Percentiles rank a stretch among this genome's conserved stretches.
Evolutionary conservation across 2,329 filamentous ascomycete species (phyloP).

Genomic region (Tolypocladium pustulatum): DNA sequence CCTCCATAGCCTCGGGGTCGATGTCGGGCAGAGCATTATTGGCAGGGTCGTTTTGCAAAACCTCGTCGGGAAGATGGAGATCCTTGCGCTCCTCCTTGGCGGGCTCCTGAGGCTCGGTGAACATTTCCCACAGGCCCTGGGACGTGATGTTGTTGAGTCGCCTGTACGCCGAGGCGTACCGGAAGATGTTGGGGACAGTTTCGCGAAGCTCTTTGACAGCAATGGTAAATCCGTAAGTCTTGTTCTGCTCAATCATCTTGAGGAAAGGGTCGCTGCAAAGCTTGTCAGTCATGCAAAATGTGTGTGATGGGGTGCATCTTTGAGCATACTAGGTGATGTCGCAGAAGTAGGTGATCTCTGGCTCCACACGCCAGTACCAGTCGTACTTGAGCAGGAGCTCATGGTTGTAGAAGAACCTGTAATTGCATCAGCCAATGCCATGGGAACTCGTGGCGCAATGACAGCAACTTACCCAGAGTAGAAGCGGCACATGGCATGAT

Average conservation of each 20-base stretch:
- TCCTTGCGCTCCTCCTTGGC: constrained; percentile 53
- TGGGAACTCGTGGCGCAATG: not conserved
- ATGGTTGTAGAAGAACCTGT: constrained; percentile 91
- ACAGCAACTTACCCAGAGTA: constrained; percentile 71
- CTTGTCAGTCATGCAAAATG: not conserved
- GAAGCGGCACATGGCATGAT: constrained; percentile 98
- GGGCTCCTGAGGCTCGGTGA: constrained; percentile 65
- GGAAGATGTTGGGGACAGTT: constrained; percentile 96
- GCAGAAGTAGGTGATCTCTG: constrained; percentile 99
- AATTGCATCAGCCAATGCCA: constrained; percentile 10
- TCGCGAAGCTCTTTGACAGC: constrained; percentile 96
- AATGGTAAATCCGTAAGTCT: constrained; percentile 98
- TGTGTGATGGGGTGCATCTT: not conserved
- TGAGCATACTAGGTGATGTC: constrained; percentile 87
- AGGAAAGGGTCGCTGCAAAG: constrained; percentile 74
- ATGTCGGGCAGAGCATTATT: constrained; percentile 65
- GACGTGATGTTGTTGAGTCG: constrained; percentile 82
- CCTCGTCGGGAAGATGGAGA: constrained; percentile 66
- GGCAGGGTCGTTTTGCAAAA: constrained; percentile 64
- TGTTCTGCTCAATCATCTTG: constrained; percentile 87
- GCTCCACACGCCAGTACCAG: constrained; percentile 99
- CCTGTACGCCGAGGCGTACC: constrained; percentile 97
- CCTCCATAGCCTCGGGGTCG: constrained; percentile 89
- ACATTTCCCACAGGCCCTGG: constrained; percentile 97
- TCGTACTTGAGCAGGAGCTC: constrained; percentile 91